These are phyloP conservation scores for Colletotrichum simmondsii DNA, from an alignment of 2,329 filamentous ascomycete genomes.

Conservation along the genomic window DNA sequence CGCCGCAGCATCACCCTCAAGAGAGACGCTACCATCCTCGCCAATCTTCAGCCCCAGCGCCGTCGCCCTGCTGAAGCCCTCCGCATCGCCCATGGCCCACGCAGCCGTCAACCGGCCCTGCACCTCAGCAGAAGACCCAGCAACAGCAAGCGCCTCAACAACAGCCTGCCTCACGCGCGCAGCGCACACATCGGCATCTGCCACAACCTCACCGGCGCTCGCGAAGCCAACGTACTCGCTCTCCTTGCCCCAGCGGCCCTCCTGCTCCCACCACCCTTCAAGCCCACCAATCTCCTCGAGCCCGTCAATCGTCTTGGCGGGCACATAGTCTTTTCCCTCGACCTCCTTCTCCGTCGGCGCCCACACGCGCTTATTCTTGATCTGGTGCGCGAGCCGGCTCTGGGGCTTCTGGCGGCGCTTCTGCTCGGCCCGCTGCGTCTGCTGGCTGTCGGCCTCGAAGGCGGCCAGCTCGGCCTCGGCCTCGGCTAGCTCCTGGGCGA, in stretches of 20 bases:
- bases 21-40: conserved; percentile 50
- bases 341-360: conserved; percentile 24
- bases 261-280: conserved; percentile 63
- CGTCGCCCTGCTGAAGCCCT: conserved; percentile 45
- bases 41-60: conserved; percentile 49
- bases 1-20: conserved; percentile 49
- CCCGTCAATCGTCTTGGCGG: conserved; percentile 56
- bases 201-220: conserved; percentile 47
- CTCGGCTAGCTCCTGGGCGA: conserved; percentile 36
- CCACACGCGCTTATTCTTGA: neutral
- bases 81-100: conserved; percentile 43
- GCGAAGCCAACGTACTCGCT: conserved; percentile 58
- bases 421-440: neutral
- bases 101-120: conserved; percentile 38
- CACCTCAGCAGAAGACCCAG: conserved; percentile 16
- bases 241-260: conserved; percentile 61
- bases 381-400: conserved; percentile 13
- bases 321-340: conserved; percentile 50
- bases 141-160: conserved; percentile 61
- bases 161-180: conserved; percentile 62
- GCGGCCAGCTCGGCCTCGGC: conserved; percentile 36
- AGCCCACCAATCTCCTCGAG: conserved; percentile 60
- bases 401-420: neutral
- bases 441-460: conserved; percentile 4
- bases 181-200: conserved; percentile 57